Evolutionary conservation across 1,284 basidiomycete genomes (phyloP).

Genomic region (Waitea zeae): DNA sequence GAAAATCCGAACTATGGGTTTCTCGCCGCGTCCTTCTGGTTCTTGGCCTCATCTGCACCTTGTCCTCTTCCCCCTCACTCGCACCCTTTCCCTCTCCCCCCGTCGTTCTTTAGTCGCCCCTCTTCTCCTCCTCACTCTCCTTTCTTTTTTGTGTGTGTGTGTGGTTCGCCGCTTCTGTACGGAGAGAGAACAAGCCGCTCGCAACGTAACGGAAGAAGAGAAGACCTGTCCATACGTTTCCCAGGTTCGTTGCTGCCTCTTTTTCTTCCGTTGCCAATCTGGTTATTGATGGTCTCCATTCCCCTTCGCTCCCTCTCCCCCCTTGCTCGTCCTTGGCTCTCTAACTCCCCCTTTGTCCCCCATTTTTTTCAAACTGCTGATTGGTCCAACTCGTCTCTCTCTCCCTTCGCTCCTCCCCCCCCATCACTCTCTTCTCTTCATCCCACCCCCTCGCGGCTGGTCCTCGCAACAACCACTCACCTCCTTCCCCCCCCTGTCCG

Average conservation of each 20-base stretch:
- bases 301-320: neutral
- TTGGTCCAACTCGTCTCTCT: neutral
- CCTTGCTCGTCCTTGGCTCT: slow-evolving; percentile 4
- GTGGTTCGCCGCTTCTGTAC: too few species aligned
- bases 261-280: neutral
- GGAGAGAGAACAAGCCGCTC: too few species aligned
- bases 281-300: slow-evolving; percentile 2
- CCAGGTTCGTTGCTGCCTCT: too few species aligned
- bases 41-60: too few species aligned
- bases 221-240: too few species aligned
- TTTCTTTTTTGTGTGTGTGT: slow-evolving; percentile 3
- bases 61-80: too few species aligned
- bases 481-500: slow-evolving; percentile 4
- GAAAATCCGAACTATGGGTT: too few species aligned
- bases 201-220: too few species aligned
- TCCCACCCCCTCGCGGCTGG: too few species aligned
- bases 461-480: slow-evolving; percentile 5
- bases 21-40: too few species aligned
- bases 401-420: neutral
- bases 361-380: neutral
- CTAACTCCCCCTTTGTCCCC: neutral
- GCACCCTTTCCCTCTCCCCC: too few species aligned
- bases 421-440: too few species aligned
- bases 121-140: slow-evolving; percentile 3
- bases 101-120: slow-evolving; percentile 5